These are phyloP conservation scores for Botrytis medusae DNA, from an alignment of 2,329 filamentous ascomycete genomes.

Conservation along the genomic window DNA sequence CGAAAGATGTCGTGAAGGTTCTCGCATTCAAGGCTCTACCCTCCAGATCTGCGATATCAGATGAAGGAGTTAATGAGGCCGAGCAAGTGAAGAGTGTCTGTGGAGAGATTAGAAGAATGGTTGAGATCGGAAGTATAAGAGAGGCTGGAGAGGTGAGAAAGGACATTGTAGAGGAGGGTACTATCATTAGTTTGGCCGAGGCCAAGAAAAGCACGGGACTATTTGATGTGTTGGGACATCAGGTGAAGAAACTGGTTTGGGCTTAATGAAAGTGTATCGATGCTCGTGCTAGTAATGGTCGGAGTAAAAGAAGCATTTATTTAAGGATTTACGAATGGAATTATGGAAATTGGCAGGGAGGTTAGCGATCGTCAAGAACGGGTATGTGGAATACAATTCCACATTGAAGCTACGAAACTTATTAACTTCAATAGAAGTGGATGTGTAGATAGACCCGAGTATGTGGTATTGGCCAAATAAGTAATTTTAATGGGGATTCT, in stretches of 20 bases:
- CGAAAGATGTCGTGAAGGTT: constrained; percentile 38
- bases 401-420: background rate
- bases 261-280: constrained; percentile 29
- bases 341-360: background rate
- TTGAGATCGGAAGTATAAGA: constrained; percentile 49
- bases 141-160: constrained; percentile 42
- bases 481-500: background rate
- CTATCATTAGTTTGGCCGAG: constrained; percentile 81
- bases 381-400: background rate
- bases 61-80: constrained; percentile 36
- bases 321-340: background rate
- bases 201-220: constrained; percentile 85
- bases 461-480: background rate
- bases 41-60: constrained; percentile 44
- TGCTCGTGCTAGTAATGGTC: background rate
- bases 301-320: background rate
- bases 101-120: constrained; percentile 47
- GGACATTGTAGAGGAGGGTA: constrained; percentile 54
- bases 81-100: constrained; percentile 33
- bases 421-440: background rate
- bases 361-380: background rate
- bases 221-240: constrained; percentile 83
- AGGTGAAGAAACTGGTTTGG: constrained; percentile 94
- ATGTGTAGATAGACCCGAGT: constrained; percentile 6
- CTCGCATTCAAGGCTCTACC: constrained; percentile 58